Evolutionary conservation across 805 yeast genomes (phyloP).

Genomic region (Saccharomycopsis sp.): DNA sequence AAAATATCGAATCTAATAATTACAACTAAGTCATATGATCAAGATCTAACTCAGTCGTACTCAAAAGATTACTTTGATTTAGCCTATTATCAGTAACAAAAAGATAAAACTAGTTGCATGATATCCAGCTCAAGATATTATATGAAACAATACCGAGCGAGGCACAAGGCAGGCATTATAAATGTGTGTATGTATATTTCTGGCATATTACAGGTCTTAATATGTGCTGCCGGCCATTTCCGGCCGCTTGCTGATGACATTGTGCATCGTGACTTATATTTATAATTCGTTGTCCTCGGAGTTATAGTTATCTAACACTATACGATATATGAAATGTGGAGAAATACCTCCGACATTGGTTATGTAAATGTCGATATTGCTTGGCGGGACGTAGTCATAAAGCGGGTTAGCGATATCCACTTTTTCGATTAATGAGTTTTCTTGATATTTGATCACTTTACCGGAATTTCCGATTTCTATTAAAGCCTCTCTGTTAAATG

Average conservation of each 20-base stretch:
- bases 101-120: conserved; percentile 2
- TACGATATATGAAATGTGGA: conserved; percentile 91
- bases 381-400: conserved; percentile 89
- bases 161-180: conserved; percentile 44
- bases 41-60: conserved; percentile 43
- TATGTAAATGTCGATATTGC: conserved; percentile 85
- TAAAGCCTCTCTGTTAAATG: conserved; percentile 75
- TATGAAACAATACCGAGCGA: conserved; percentile 45
- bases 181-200: neutral
- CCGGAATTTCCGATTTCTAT: conserved; percentile 92
- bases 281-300: conserved; percentile 50
- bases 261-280: neutral
- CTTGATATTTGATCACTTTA: conserved; percentile 73
- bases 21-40: conserved; percentile 32
- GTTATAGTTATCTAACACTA: conserved; percentile 89
- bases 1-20: conserved; percentile 33
- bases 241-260: neutral
- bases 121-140: conserved; percentile 61
- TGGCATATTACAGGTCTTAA: neutral
- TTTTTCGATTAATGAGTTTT: conserved; percentile 59
- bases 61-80: conserved; percentile 45
- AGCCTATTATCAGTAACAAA: conserved; percentile 38
- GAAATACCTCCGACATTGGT: conserved; percentile 96
- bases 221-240: neutral
- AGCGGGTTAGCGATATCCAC: conserved; percentile 83